Conservation (phyloP, 768 basidiomycete genomes). For the Termitomyces sp. region DNA sequence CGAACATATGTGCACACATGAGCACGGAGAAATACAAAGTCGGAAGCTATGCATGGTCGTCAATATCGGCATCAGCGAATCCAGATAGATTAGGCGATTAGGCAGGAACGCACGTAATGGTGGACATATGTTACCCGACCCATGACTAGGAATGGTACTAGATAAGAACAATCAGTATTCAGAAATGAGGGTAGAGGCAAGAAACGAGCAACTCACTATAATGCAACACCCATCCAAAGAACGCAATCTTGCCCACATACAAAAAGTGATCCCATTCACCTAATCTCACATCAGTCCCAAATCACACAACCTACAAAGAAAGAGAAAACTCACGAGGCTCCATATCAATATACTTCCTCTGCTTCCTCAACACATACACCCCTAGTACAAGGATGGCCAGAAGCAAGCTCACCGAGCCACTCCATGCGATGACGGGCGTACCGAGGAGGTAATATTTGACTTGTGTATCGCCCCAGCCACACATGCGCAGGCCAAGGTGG, state of each 20-base stretch:
- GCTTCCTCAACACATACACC: slow-evolving; percentile 73
- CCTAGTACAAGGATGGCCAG: slow-evolving; percentile 45
- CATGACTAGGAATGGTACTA: slow-evolving; percentile 97
- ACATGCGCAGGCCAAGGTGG: slow-evolving; percentile 90
- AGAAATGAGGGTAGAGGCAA: neutral
- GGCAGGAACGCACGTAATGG: slow-evolving; percentile 69
- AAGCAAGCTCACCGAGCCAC: slow-evolving; percentile 55
- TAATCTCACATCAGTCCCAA: slow-evolving; percentile 18
- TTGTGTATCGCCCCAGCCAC: slow-evolving; percentile 87
- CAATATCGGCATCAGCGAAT: neutral
- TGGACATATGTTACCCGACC: slow-evolving; percentile 95
- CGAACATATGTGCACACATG: slow-evolving; percentile 85
- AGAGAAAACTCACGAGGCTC: slow-evolving; percentile 56
- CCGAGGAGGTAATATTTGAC: slow-evolving; percentile 92
- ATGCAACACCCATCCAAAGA: slow-evolving; percentile 90
- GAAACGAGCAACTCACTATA: slow-evolving; percentile 51
- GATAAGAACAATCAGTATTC: neutral
- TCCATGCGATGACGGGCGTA: slow-evolving; percentile 93
- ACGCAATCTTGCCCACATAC: slow-evolving; percentile 87
- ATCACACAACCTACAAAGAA: neutral
- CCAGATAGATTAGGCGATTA: neutral
- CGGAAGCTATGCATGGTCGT: slow-evolving; percentile 56
- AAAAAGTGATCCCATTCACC: slow-evolving; percentile 94
- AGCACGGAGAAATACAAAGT: slow-evolving; percentile 96
- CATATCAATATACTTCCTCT: slow-evolving; percentile 91